phyloP scores from a whole-genome alignment of 2,329 filamentous ascomycete species.

The Colletotrichum musicola region DNA sequence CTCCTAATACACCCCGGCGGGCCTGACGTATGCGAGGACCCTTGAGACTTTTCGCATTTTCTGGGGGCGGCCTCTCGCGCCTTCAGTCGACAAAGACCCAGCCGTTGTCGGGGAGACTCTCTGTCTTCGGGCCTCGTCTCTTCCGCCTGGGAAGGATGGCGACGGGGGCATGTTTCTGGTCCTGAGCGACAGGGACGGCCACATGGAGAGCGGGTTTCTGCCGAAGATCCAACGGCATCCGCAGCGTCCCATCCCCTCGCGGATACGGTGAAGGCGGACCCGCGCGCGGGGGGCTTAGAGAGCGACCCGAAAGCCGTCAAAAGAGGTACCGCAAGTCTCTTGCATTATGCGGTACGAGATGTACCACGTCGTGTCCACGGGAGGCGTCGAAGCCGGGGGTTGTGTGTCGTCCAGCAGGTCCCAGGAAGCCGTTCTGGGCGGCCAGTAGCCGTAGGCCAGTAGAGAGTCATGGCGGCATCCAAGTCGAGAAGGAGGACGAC shows the following conservation, averaged over 20 bases:
- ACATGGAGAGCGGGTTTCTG: conserved; percentile 22
- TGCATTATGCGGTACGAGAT: conserved; percentile 2
- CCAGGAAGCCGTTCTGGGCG: background rate
- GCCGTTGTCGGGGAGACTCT: conserved; percentile 31
- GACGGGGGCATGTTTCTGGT: conserved; percentile 24
- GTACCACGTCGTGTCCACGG: conserved; percentile 19
- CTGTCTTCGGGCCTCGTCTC: background rate
- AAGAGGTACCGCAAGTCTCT: conserved; percentile 1
- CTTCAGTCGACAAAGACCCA: conserved; percentile 21
- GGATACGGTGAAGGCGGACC: conserved; percentile 33
- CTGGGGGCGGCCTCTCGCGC: conserved; percentile 7
- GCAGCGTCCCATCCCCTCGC: conserved; percentile 18
- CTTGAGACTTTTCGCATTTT: conserved; percentile 19
- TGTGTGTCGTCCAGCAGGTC: conserved; percentile 2
- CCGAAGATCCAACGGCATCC: conserved; percentile 9
- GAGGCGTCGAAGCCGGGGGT: conserved; percentile 8
- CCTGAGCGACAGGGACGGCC: conserved; percentile 38
- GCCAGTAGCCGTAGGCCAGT: too few relatives aligned
- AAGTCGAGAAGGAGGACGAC: background rate
- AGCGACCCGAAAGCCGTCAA: background rate
- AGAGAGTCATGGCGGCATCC: background rate
- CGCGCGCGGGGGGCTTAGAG: background rate
- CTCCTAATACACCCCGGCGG: background rate
- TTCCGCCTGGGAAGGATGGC: conserved; percentile 12
- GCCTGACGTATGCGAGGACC: conserved; percentile 35